Evolutionary conservation across 2,329 filamentous ascomycete genomes (phyloP), one percentile per base, ranked within the genome.

Genomic region (Trichophyton verrucosum): DNA sequence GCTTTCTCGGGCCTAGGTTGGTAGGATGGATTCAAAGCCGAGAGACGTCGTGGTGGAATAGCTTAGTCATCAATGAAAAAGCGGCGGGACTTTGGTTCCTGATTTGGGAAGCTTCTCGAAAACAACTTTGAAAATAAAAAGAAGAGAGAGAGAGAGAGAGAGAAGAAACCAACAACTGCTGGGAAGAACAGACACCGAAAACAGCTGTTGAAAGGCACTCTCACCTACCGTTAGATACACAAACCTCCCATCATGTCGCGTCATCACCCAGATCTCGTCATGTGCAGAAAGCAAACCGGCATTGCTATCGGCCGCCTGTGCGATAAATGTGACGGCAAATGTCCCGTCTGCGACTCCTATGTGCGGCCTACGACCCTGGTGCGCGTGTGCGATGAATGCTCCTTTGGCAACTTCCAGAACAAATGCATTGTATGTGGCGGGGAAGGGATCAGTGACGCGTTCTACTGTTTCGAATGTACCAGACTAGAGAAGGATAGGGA

Each of bases 241-340:
- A 36, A 55, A 38, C 2, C 2, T 30, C 9, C 27, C 71, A 81
- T 40, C 72, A 95, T 95, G 90, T 95, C 90, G 72, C 89, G 90
- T 78, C 90, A 95, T 82, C 90, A 96, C 75, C 91, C 91, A 76
- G 94, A 99, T 81, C 86, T 99, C 68, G 94, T 99, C 70, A 97
- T 97, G 92, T 99, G 94, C 84, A 91, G 92, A 80, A 99, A 99
- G 80, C 92, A 96, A 75, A 82, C 92, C 63, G 94, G 94, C 77
- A 96, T 97, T 74, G 89, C 91, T 70, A 96, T 99, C 82, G 94
- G 94, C 73, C 91, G 94, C 61, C 89, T 99, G 73, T 99, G 94
- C 82, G 94, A 99, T 80, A 99, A 99, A 79, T 99, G 94, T 81
- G 94, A 99, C 79, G 94, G 94, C 76, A 99, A 99, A 80, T 99